Conservation (phyloP, 2,329 filamentous ascomycete species). For the Metarhizium anisopliae region DNA sequence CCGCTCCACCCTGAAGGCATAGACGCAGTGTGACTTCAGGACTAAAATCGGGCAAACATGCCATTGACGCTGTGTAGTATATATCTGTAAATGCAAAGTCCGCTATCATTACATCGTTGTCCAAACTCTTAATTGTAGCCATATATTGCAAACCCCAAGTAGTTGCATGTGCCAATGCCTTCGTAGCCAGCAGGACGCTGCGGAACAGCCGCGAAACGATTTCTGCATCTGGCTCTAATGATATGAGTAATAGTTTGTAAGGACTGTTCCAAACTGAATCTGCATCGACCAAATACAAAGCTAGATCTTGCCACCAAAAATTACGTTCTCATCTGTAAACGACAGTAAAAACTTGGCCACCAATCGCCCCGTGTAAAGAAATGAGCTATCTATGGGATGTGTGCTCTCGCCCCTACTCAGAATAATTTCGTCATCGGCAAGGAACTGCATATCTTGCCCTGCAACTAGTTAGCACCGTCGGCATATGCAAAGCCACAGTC, state of each 20-base stretch:
- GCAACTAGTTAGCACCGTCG: constrained; percentile 4
- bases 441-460: constrained; percentile 31
- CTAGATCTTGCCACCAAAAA: constrained; percentile 29
- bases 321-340: constrained; percentile 39
- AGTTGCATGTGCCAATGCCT: too few species aligned
- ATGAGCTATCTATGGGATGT: constrained; percentile 36
- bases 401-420: constrained; percentile 35
- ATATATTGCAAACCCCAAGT: background rate
- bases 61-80: constrained; percentile 4
- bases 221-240: background rate
- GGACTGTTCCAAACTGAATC: background rate
- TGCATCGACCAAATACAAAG: background rate
- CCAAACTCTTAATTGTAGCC: background rate
- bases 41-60: constrained; percentile 57
- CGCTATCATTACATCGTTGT: background rate
- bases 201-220: background rate
- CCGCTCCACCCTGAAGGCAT: constrained; percentile 57
- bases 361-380: constrained; percentile 44
- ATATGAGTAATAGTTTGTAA: too few species aligned
- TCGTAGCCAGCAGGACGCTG: background rate
- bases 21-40: constrained; percentile 47
- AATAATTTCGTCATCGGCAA: constrained; percentile 37
- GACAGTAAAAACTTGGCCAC: constrained; percentile 46
- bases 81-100: background rate
- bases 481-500: background rate